Base-by-base conservation (phyloP, 129 eudicot species). In the Mikania micrantha region DNA sequence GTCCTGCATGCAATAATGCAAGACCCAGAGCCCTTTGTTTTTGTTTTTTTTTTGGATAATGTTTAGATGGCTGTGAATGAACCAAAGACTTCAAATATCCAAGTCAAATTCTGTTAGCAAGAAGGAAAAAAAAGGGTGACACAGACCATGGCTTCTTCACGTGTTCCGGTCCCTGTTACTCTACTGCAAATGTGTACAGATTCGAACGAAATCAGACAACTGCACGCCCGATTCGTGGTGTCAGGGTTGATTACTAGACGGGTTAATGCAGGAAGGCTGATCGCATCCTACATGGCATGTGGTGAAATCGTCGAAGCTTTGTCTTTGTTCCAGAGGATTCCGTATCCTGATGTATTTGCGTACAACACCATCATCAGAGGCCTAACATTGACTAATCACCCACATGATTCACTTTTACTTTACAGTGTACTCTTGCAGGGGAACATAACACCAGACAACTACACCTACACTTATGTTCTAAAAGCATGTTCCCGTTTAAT, bases 401-500 rank as follows among this genome's bases (percentile, higher is more conserved):
- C 78, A 25, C 27, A 64, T 10, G 58, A 76, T n/a, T 79, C 88
- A 13, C 63, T 83, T 24, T 73, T 52, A 53, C 53, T 76, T 52
- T 76, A 72, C 68, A n/a, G 59, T 12, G n/a, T 69, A 50, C 75
- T 83, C 15, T 69, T 83, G 15, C 53, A 66, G 34, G 32, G 15
- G 65, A 80, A 52, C 44, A 19, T 73, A 35, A 69, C 38, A 69
- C 82, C 85, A 21, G 84, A 83, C 49, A 76, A 57, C 56, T 66
- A 83, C 49, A 79, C 85, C 0, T 83, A 68, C 65, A 77, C 88
- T 22, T 83, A 64, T 42, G 82, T 73, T 41, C 36, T 83, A 6
- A 83, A 83, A 73, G 80, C 88, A 5, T 80, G 88, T 64, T 79
- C 88, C 7, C 77, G 66, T 12, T 5, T 76, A 74, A 65, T 76